phyloP scores from a whole-genome alignment of 164 flowering plant genomes.

The Cinnamomum chago region DNA sequence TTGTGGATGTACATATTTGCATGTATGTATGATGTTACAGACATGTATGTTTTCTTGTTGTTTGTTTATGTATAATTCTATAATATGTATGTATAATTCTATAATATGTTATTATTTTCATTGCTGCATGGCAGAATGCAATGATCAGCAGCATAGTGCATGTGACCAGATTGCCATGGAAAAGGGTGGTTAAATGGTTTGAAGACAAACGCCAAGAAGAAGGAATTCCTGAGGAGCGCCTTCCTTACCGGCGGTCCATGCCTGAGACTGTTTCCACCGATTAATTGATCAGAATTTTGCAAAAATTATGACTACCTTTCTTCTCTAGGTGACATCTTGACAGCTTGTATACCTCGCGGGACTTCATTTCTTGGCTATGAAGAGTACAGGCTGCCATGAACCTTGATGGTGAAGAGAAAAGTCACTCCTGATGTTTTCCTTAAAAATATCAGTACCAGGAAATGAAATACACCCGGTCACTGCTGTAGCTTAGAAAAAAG shows the following conservation, averaged over 20 bases:
- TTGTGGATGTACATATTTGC: background rate
- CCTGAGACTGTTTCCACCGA: conserved; percentile 13
- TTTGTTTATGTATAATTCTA: background rate
- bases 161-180: conserved; percentile 79
- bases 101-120: background rate
- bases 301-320: background rate
- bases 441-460: too few relatives aligned
- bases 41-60: background rate
- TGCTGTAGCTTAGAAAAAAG: too few relatives aligned
- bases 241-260: conserved; percentile 37
- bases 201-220: conserved; percentile 84
- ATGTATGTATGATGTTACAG: background rate
- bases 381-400: background rate
- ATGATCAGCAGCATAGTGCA: conserved; percentile 80
- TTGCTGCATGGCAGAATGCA: conserved; percentile 23
- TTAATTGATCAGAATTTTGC: conserved; percentile 3
- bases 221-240: conserved; percentile 56
- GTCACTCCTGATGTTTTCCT: too few relatives aligned
- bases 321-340: background rate
- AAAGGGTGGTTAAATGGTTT: conserved; percentile 80
- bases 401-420: too few relatives aligned
- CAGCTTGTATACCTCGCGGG: background rate
- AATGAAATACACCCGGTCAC: too few relatives aligned
- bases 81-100: background rate
- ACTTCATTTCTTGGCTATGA: background rate